Percentiles rank a stretch among this genome's conserved stretches.
These are phyloP conservation scores for Tolypocladium tundrense DNA, from an alignment of 2,329 filamentous ascomycete species.

Conservation along the genomic window DNA sequence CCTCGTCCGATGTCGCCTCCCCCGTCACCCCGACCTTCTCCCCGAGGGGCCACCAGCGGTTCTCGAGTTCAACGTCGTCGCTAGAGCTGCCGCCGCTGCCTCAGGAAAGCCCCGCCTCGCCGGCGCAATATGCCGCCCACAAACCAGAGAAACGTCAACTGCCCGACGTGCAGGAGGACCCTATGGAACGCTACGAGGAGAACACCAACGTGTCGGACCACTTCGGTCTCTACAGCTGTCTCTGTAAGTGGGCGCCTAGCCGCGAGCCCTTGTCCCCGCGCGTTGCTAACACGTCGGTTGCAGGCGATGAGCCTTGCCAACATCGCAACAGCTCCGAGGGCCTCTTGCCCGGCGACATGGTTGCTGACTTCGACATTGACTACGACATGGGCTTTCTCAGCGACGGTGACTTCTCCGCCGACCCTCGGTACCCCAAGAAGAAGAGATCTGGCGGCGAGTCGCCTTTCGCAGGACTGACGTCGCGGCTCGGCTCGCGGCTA, in stretches of 20 bases:
- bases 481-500: conserved; percentile 55
- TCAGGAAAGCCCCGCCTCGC: conserved; percentile 10
- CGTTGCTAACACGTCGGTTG: conserved; percentile 8
- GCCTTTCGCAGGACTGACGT: conserved; percentile 50
- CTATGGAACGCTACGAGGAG: conserved; percentile 57
- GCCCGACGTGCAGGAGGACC: conserved; percentile 78
- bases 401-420: conserved; percentile 45
- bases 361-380: conserved; percentile 39
- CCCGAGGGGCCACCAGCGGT: conserved; percentile 51
- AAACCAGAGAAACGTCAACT: conserved; percentile 57
- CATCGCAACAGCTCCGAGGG: conserved; percentile 39
- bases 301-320: conserved; percentile 53
- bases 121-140: conserved; percentile 20
- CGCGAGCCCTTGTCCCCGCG: not conserved
- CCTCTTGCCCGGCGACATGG: conserved; percentile 24
- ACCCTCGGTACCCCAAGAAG: conserved; percentile 34
- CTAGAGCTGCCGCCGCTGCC: conserved; percentile 46
- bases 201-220: conserved; percentile 16
- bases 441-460: conserved; percentile 49
- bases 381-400: conserved; percentile 60
- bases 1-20: conserved; percentile 56
- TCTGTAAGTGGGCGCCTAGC: conserved; percentile 51
- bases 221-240: conserved; percentile 52
- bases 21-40: conserved; percentile 64
- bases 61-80: conserved; percentile 70